Evolutionary conservation across 169 alveolate species (phyloP).

Genomic region (Nephromyces sp.): DNA sequence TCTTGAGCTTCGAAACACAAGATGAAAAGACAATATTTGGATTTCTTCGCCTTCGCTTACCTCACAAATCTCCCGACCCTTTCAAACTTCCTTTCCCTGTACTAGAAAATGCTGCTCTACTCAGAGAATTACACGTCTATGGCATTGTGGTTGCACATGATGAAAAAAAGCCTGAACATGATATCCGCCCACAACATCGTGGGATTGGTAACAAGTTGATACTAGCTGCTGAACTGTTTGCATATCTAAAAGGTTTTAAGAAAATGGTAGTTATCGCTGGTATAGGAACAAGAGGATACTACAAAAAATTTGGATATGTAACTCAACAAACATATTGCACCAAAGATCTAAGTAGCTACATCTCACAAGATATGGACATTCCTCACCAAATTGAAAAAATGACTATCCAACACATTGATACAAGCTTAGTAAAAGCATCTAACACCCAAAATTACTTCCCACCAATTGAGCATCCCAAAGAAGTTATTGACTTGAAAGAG

Average conservation of each 20-base stretch:
- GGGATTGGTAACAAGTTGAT: constrained; percentile 31
- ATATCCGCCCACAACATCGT: constrained; percentile 36
- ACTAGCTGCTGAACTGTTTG: constrained; percentile 27
- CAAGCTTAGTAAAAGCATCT: too few relatives aligned
- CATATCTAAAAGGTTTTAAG: constrained; percentile 29
- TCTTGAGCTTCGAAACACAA: constrained; percentile 39
- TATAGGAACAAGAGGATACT: constrained; percentile 97
- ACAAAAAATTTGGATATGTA: constrained; percentile 87
- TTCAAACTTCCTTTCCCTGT: constrained; percentile 45
- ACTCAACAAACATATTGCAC: constrained; percentile 29
- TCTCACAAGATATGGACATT: too few relatives aligned
- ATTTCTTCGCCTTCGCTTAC: constrained; percentile 72
- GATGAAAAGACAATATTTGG: constrained; percentile 62
- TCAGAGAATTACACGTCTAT: constrained; percentile 84
- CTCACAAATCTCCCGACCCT: constrained; percentile 28
- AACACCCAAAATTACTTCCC: too few relatives aligned
- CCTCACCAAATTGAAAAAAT: too few relatives aligned
- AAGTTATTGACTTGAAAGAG: too few relatives aligned
- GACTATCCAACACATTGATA: too few relatives aligned
- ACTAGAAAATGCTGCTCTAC: constrained; percentile 61
- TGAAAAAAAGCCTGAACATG: constrained; percentile 20
- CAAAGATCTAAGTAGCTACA: constrained; percentile 13
- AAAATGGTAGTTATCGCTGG: constrained; percentile 96
- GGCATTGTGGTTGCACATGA: constrained; percentile 48
- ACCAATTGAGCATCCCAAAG: too few relatives aligned